phyloP scores from a whole-genome alignment of 371 early-diverging fungal genomes.

The Syncephalastrum sp. region DNA sequence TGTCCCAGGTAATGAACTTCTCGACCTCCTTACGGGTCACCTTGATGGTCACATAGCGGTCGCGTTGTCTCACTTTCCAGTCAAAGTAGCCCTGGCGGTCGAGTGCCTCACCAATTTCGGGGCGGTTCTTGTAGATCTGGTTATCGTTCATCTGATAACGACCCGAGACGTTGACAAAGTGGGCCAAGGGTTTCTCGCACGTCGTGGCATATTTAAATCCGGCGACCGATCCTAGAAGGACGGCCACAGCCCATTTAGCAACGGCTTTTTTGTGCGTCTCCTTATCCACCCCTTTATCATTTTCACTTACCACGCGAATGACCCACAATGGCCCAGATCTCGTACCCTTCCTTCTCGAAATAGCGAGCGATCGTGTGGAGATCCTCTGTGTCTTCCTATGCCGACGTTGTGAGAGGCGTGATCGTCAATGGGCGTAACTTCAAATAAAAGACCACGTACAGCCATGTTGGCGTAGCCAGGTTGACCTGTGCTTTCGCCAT shows the following conservation, averaged over 20 bases:
- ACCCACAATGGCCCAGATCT: conserved; percentile 56
- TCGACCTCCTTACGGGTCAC: conserved; percentile 41
- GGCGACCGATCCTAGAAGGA: conserved; percentile 50
- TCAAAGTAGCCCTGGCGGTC: conserved; percentile 41
- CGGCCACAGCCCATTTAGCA: too few relatives aligned
- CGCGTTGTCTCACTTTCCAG: conserved; percentile 38
- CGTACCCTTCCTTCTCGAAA: conserved; percentile 56
- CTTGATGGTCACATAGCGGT: conserved; percentile 28
- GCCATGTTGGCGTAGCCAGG: conserved; percentile 53
- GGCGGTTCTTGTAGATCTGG: conserved; percentile 26
- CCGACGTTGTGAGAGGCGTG: not conserved
- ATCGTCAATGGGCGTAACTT: not conserved
- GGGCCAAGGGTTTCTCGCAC: conserved; percentile 35
- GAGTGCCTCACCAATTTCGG: conserved; percentile 32
- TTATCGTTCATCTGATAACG: conserved; percentile 55
- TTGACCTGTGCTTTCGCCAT: conserved; percentile 56
- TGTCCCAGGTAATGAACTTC: conserved; percentile 34
- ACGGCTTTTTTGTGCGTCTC: too few relatives aligned
- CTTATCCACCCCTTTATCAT: conserved; percentile 2
- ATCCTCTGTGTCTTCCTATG: conserved; percentile 55
- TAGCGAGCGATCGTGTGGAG: conserved; percentile 50
- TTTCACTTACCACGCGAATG: conserved; percentile 51
- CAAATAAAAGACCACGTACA: conserved; percentile 14
- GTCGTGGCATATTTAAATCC: conserved; percentile 55
- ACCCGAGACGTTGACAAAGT: conserved; percentile 53